phyloP scores from a whole-genome alignment of 108 stramenopile species.

The Mayamaea pseudoterrestris region DNA sequence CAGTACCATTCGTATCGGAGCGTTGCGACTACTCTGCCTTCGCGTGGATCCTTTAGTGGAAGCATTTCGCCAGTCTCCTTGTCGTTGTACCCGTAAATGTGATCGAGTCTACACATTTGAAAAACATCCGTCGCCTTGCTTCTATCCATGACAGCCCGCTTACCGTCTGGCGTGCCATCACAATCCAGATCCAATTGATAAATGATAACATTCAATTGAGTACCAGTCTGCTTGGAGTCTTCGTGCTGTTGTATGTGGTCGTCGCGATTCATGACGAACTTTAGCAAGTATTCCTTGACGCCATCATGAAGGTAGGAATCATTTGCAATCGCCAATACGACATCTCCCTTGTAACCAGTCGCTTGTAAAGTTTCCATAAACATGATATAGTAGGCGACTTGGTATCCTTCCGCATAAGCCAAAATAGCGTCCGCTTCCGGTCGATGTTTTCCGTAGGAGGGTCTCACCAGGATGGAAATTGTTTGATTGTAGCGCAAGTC shows the following conservation, averaged over 20 bases:
- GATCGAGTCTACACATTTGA: slow-evolving; percentile 33
- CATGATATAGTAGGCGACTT: slow-evolving; percentile 18
- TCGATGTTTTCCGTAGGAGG: slow-evolving; percentile 17
- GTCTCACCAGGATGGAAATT: slow-evolving; percentile 13
- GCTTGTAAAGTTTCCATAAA: slow-evolving; percentile 32
- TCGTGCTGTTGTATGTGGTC: too few relatives aligned
- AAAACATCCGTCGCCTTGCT: too few relatives aligned
- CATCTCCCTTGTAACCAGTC: slow-evolving; percentile 45
- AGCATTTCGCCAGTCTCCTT: too few relatives aligned
- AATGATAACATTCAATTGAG: slow-evolving; percentile 20
- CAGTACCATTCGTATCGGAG: slow-evolving; percentile 54
- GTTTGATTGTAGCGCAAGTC: too few relatives aligned
- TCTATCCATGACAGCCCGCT: too few relatives aligned
- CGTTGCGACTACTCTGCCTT: slow-evolving; percentile 24
- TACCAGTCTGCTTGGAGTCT: slow-evolving; percentile 1
- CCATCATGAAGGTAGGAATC: slow-evolving; percentile 23
- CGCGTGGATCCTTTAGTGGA: slow-evolving; percentile 1
- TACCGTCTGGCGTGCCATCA: slow-evolving; percentile 23
- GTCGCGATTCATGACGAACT: slow-evolving; percentile 13
- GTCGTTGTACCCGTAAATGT: slow-evolving; percentile 18
- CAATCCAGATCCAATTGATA: slow-evolving; percentile 20
- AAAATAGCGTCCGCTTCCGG: slow-evolving; percentile 24
- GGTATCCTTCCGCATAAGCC: slow-evolving; percentile 11
- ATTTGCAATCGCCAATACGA: slow-evolving; percentile 28
- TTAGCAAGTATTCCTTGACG: slow-evolving; percentile 56